phyloP scores from a whole-genome alignment of 2,329 filamentous ascomycete genomes.

The Diaporthe sp. region DNA sequence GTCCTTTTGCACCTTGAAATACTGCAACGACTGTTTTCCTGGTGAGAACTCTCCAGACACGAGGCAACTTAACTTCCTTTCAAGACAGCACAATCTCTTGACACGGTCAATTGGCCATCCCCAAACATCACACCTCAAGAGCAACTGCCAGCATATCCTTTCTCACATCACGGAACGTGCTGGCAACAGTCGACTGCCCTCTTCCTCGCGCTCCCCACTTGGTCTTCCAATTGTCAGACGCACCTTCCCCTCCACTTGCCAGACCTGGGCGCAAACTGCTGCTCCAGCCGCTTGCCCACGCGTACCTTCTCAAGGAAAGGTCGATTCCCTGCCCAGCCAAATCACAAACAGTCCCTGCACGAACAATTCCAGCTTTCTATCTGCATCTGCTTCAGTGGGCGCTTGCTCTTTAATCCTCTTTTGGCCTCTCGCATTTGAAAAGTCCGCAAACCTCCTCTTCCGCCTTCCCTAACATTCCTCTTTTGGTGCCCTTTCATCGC shows the following conservation, averaged over 20 bases:
- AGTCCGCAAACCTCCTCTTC: neutral
- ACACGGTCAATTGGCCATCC: neutral
- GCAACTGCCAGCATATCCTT: no score
- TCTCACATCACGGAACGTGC: neutral
- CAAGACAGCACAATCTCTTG: neutral
- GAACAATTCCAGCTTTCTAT: neutral
- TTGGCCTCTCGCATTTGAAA: neutral
- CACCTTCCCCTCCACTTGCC: neutral
- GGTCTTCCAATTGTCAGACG: neutral
- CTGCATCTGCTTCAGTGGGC: neutral
- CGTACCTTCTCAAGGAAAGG: neutral
- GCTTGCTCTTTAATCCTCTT: neutral
- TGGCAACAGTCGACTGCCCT: neutral
- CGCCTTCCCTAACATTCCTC: neutral
- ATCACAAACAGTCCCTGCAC: neutral
- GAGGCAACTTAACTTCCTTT: no score
- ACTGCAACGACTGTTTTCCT: neutral
- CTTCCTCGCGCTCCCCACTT: neutral
- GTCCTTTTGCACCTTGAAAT: neutral
- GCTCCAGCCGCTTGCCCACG: neutral
- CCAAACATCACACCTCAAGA: neutral
- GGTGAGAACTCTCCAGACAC: neutral
- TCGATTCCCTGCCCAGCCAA: neutral
- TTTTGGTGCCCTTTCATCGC: neutral
- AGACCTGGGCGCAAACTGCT: neutral